Evolutionary conservation across 1,284 basidiomycete genomes (phyloP), one percentile per base, ranked within the genome.

Genomic region (Schizophyllum amplum): DNA sequence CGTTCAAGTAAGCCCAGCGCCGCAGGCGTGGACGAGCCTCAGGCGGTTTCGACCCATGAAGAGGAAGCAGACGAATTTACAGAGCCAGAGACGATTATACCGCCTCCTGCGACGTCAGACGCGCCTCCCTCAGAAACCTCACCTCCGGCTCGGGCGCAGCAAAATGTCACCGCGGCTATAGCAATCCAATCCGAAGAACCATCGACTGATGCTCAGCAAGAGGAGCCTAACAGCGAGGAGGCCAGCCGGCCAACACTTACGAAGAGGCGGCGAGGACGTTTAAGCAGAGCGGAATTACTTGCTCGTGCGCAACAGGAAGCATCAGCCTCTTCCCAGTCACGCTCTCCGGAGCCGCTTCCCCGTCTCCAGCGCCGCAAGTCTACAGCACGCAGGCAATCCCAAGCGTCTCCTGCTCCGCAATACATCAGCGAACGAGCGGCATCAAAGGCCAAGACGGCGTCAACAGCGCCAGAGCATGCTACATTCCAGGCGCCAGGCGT

Each of bases 311-410:
- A 42, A 9, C 17, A 9, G 33, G 13, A 42, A 9, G 33, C 11
- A 42, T 2, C 11, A 9, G 11, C 17, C 33, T 42, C 26, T 13
- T 33, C 23, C 2, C 23, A 21, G 25, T 53, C 23, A 15, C 52
- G 25, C 52, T 64, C 47, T 21, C 61, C 55, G 1, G 64, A 65
- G 42, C 50, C 56, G 33, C 52, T 54, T 26, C 11, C 13, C 33
- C 7, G 11, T 9, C 17, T 17, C 7, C 33, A 42, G 33, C 33
- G 33, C 17, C 33, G 33, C 33, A 42, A 42, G 33, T 42, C 33
- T 9, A 42, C 33, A 9, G 33, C 33, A 9, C 33, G 33, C 3
- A 42, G 33, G 33, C 33, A 42, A 17, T 42, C 33, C 17, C 13
- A 13, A 42, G 33, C 33, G 17, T 42, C 33, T 9, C 33, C 33